phyloP scores from a whole-genome alignment of 352 stramenopile genomes.

The Pythium chondricola region DNA sequence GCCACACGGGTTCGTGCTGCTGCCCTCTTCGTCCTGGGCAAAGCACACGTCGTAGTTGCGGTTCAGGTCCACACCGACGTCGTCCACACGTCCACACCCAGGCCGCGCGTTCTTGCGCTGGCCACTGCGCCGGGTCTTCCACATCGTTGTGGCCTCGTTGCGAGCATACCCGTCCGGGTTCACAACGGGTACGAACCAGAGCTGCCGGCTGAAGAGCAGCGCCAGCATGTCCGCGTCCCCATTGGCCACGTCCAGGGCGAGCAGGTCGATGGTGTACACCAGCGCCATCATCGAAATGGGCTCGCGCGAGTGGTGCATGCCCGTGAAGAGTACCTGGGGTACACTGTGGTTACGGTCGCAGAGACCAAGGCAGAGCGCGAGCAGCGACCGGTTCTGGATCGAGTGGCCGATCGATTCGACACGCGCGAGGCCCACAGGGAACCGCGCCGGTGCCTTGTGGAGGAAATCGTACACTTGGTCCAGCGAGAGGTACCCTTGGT shows the following conservation, averaged over 20 bases:
- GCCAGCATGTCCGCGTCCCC: conserved; percentile 43
- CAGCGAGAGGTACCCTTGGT: conserved; percentile 58
- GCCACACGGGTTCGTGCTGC: conserved; percentile 53
- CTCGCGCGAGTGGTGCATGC: conserved; percentile 82
- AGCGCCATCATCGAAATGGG: conserved; percentile 88
- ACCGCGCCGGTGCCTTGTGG: conserved; percentile 22
- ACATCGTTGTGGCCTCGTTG: conserved; percentile 60
- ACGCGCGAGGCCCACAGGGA: conserved; percentile 35
- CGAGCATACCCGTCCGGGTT: conserved; percentile 80
- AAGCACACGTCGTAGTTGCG: conserved; percentile 86
- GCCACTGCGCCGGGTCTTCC: conserved; percentile 35
- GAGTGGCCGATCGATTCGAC: conserved; percentile 56
- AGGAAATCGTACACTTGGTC: conserved; percentile 55
- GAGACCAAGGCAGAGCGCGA: conserved; percentile 61
- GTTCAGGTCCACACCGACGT: conserved; percentile 74
- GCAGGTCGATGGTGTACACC: conserved; percentile 77
- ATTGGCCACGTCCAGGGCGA: conserved; percentile 51
- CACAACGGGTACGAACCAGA: conserved; percentile 82
- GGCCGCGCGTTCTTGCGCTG: conserved; percentile 70
- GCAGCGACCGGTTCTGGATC: conserved; percentile 46
- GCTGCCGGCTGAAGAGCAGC: conserved; percentile 55
- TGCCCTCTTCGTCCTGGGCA: conserved; percentile 46
- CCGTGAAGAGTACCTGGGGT: conserved; percentile 63
- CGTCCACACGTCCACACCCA: too few relatives aligned
- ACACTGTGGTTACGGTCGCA: conserved; percentile 17